phyloP scores from a whole-genome alignment of 768 basidiomycete species.

The Phylloporus sp. region DNA sequence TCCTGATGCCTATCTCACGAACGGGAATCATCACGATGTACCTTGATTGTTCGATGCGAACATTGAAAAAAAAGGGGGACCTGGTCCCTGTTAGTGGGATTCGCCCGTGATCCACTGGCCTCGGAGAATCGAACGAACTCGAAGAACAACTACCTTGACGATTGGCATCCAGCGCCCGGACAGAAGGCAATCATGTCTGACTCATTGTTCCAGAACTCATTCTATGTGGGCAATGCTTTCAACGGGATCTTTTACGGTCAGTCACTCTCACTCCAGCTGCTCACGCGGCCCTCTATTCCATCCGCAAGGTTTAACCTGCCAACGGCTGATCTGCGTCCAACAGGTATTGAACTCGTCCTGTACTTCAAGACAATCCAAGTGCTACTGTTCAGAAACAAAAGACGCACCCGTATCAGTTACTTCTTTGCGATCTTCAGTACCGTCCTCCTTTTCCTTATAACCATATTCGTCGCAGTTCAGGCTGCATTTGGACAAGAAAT shows the following conservation, averaged over 20 bases:
- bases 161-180: background rate
- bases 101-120: background rate
- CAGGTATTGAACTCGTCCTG: slow-evolving; percentile 5
- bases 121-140: background rate
- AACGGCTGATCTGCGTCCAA: background rate
- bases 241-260: slow-evolving; percentile 10
- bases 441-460: slow-evolving; percentile 22
- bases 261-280: background rate
- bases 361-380: slow-evolving; percentile 5
- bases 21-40: no score
- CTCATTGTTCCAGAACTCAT: slow-evolving; percentile 10
- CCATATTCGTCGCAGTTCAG: slow-evolving; percentile 19
- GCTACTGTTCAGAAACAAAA: background rate
- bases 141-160: background rate
- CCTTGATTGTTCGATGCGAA: background rate
- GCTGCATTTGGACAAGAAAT: slow-evolving; percentile 22
- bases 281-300: background rate
- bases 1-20: no score
- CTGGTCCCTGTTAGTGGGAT: background rate
- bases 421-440: slow-evolving; percentile 10
- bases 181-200: background rate
- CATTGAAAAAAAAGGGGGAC: background rate
- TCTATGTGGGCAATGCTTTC: slow-evolving; percentile 9
- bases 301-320: background rate
- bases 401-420: background rate